Percentiles rank a stretch among this genome's conserved stretches.
These are phyloP conservation scores for Aspergillus sclerotioniger DNA, from an alignment of 495 filamentous ascomycete species.

Conservation along the genomic window DNA sequence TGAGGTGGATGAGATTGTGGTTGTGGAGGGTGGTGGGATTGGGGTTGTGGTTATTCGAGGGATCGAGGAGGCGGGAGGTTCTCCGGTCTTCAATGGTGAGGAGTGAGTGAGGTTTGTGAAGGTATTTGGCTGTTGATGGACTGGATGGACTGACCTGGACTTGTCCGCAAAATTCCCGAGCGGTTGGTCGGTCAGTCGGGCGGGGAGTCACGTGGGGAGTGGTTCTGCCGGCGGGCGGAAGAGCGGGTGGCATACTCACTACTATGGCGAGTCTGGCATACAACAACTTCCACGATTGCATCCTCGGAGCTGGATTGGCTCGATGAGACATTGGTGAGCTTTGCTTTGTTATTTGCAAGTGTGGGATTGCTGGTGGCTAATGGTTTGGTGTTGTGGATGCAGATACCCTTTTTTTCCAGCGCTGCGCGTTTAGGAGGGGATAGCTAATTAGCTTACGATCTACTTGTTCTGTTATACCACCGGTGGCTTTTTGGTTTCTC, in stretches of 20 bases:
- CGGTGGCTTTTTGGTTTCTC: neutral
- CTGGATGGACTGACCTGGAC: neutral
- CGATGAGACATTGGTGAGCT: neutral
- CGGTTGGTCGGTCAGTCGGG: constrained; percentile 13
- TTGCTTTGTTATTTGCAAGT: neutral
- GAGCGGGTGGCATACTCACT: neutral
- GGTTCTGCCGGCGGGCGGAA: constrained; percentile 21
- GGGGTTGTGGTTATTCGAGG: neutral
- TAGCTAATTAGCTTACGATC: neutral
- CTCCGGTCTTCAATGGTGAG: neutral
- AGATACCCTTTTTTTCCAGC: constrained; percentile 2
- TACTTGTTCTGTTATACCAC: no score
- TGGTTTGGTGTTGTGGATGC: neutral
- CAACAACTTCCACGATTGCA: neutral
- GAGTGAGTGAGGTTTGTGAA: neutral
- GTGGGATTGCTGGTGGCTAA: neutral
- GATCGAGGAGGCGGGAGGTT: neutral
- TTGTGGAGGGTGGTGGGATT: neutral
- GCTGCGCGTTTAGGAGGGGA: constrained; percentile 13
- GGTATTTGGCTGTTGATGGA: neutral
- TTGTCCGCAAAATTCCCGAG: constrained; percentile 11
- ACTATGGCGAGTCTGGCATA: neutral
- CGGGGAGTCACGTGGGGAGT: constrained; percentile 24
- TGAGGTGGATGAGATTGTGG: constrained; percentile 1
- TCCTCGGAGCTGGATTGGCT: neutral